Base-by-base conservation (phyloP, 1,139 yeast species). In the Geotrichum macrosporum region DNA sequence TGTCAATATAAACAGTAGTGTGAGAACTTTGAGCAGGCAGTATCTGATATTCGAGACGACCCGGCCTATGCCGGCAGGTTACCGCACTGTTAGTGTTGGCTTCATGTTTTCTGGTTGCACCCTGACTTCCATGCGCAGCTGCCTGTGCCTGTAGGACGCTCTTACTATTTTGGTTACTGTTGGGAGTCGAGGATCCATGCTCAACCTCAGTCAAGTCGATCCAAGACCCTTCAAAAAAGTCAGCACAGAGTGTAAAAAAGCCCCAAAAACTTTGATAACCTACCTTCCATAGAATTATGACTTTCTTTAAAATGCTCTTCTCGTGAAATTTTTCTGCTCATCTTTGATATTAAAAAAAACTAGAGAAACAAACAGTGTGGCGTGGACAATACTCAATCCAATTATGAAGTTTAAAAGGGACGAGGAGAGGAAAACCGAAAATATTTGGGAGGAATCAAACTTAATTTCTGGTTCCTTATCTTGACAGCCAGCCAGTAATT, bases 201-300 rank as follows among this genome's bases (percentile, higher is more conserved):
- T 33, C 19, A 12, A 13, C 15, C 13, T 22, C 21, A 27, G 6
- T 4, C 9, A 22, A 16, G 19, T 37, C 41, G n/a, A 37, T 37
- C 41, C 41, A 37, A n/a, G 41, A 37, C 8, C 34, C 41, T 37
- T 6, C 24, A n/a, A 35, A 31, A 19, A 6, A 21, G 39, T 18
- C n/a, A 34, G 13, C 3, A 34, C 22, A 20, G 37, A n/a, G n/a
- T 3, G 26, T 27, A 12, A 18, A 18, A n/a, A 4, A 15, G 20
- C n/a, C n/a, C n/a, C n/a, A n/a, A n/a, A 4, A 13, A 16, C 26
- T 18, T 4, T 6, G 4, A 16, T 2, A 13, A 16, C 41, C 2
- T 29, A 37, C 41, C 33, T 27, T 37, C 41, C 33, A 37, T 37
- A 6, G 41, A 16, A 18, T 33, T 27, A 21, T 18, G 2, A 16